A percentile compares a stretch with the other conserved stretches of the same genome.
Evolutionary conservation across 2,329 filamentous ascomycete species (phyloP).

Genomic region (Sarocladium brachiariae): DNA sequence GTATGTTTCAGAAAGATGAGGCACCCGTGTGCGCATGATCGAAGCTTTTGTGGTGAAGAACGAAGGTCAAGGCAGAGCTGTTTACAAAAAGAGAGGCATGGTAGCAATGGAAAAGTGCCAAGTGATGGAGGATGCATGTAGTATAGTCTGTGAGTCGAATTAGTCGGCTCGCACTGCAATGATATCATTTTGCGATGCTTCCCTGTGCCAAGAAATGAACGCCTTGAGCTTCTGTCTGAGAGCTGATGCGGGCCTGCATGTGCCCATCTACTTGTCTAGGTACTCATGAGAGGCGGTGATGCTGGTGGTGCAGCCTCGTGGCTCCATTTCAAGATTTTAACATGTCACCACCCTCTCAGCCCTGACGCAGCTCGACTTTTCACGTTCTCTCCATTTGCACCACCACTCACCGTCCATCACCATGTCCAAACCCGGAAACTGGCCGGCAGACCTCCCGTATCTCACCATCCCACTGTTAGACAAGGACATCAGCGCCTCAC

Average conservation of each 20-base stretch:
- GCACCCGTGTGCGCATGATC: neutral
- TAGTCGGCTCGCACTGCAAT: slow-evolving; percentile 8
- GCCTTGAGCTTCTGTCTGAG: too few relatives aligned
- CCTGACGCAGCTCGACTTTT: too few relatives aligned
- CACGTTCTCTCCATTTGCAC: neutral
- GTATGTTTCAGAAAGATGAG: neutral
- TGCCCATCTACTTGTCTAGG: too few relatives aligned
- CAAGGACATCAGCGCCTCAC: slow-evolving; percentile 34
- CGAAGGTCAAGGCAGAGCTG: neutral
- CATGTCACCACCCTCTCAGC: too few relatives aligned
- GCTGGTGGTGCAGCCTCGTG: neutral
- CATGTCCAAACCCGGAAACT: slow-evolving; percentile 46
- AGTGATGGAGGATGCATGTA: neutral
- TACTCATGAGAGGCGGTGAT: too few relatives aligned
- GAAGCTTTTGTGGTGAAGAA: neutral
- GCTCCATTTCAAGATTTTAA: neutral
- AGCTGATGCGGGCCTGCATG: too few relatives aligned
- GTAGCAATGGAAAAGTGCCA: neutral
- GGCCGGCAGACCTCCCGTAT: slow-evolving; percentile 48
- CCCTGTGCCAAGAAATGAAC: too few relatives aligned
- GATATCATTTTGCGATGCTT: slow-evolving; percentile 5
- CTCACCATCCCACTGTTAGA: slow-evolving; percentile 43
- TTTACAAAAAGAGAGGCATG: neutral
- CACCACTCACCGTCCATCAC: neutral
- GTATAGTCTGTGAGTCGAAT: slow-evolving; percentile 7